phyloP scores from a whole-genome alignment of 2,329 filamentous ascomycete genomes.

The Pestalotiopsis sp. region DNA sequence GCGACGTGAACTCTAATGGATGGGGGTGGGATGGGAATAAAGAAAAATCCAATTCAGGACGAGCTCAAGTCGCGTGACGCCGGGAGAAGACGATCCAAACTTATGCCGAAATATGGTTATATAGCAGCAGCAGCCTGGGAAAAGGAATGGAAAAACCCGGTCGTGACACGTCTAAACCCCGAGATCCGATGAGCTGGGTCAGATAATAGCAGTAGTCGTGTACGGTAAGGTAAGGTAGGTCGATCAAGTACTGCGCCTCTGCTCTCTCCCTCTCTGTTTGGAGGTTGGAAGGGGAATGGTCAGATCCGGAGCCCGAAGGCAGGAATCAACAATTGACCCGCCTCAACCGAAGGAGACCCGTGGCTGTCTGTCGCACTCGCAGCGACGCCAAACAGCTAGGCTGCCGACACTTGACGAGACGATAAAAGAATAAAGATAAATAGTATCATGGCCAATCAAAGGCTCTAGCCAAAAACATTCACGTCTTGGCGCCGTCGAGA shows the following conservation, averaged over 20 bases:
- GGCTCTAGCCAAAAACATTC: background rate
- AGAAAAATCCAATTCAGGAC: background rate
- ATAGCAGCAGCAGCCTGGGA: background rate
- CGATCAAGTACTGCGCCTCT: no score
- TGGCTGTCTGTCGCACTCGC: background rate
- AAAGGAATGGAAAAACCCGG: background rate
- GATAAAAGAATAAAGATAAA: background rate
- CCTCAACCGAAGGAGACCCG: background rate
- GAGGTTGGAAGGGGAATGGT: background rate
- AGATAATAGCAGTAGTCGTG: background rate
- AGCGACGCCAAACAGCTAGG: background rate
- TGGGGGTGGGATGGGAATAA: background rate
- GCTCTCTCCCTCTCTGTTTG: no score
- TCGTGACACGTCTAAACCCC: background rate
- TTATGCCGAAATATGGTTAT: background rate
- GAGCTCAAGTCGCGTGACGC: background rate
- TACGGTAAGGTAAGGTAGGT: no score
- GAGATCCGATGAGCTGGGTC: background rate
- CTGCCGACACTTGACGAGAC: background rate
- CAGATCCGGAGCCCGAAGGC: background rate
- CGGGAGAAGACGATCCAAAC: background rate
- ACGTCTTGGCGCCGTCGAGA: background rate
- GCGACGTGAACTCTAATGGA: conserved; percentile 1
- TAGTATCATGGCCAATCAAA: background rate
- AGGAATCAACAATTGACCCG: background rate